These are phyloP conservation scores for Sugiyamaella valdiviana DNA, from an alignment of 805 yeast species.

Conservation along the genomic window DNA sequence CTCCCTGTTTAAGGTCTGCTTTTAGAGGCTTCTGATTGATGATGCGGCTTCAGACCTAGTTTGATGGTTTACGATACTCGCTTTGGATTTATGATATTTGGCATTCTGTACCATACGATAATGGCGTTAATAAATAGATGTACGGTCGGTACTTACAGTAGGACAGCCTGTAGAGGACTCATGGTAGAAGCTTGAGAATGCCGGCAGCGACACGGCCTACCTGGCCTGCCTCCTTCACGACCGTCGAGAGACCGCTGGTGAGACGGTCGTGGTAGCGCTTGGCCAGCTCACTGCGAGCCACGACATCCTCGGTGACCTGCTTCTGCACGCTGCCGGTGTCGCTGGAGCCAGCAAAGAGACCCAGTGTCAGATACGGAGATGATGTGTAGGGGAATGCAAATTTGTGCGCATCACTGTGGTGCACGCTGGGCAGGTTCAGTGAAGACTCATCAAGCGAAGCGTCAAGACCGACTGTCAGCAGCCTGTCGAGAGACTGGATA, in stretches of 20 bases:
- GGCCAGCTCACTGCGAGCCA: conserved; percentile 49
- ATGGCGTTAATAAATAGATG: background rate
- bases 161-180: background rate
- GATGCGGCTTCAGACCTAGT: too few relatives aligned
- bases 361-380: conserved; percentile 58
- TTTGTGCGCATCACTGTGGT: conserved; percentile 45
- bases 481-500: conserved; percentile 36
- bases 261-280: conserved; percentile 47
- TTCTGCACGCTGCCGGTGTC: conserved; percentile 19
- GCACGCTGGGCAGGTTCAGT: conserved; percentile 11
- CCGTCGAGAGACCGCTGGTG: conserved; percentile 41
- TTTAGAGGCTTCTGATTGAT: too few relatives aligned
- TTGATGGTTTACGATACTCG: background rate
- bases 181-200: conserved; percentile 2
- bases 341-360: conserved; percentile 44
- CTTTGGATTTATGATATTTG: background rate
- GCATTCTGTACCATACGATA: background rate
- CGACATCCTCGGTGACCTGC: conserved; percentile 52
- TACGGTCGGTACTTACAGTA: background rate
- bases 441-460: conserved; percentile 19
- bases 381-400: conserved; percentile 53
- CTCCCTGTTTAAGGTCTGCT: too few relatives aligned
- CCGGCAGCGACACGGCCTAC: conserved; percentile 45
- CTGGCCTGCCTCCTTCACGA: conserved; percentile 68
- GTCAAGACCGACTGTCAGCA: conserved; percentile 42